Evolutionary conservation across 495 filamentous ascomycete species (phyloP).

Genomic region (Hypomontagnella submonticulosa): DNA sequence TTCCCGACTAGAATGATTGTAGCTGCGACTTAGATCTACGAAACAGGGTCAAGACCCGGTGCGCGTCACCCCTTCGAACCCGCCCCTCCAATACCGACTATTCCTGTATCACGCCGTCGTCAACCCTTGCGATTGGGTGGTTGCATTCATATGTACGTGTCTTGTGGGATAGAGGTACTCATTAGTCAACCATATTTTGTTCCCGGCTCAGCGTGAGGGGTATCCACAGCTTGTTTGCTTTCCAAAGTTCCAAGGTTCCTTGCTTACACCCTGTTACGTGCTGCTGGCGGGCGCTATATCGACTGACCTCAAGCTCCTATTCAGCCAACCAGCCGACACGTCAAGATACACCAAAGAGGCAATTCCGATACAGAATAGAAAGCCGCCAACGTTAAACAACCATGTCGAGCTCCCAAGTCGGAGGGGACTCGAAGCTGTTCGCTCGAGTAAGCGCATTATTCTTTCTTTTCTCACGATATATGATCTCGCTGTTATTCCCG

Average conservation of each 20-base stretch:
- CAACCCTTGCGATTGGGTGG: constrained; percentile 46
- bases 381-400: constrained; percentile 45
- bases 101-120: constrained; percentile 36
- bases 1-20: constrained; percentile 9
- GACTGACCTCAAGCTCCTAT: constrained; percentile 26
- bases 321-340: constrained; percentile 38
- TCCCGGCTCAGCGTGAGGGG: constrained; percentile 31
- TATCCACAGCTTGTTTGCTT: constrained; percentile 30
- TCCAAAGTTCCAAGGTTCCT: too few relatives aligned
- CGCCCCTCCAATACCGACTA: constrained; percentile 42
- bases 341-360: constrained; percentile 37
- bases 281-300: constrained; percentile 30
- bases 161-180: constrained; percentile 25
- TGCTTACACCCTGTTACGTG: constrained; percentile 35
- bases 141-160: constrained; percentile 31
- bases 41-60: constrained; percentile 35
- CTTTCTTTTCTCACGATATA: constrained; percentile 30
- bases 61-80: constrained; percentile 43
- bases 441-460: constrained; percentile 81
- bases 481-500: constrained; percentile 9
- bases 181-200: constrained; percentile 18
- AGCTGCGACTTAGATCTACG: constrained; percentile 13
- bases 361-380: constrained; percentile 35
- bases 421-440: constrained; percentile 99
- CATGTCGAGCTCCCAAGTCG: constrained; percentile 77